Conservation (phyloP, 148 eudicot genomes). For the Limonium bicolor region DNA sequence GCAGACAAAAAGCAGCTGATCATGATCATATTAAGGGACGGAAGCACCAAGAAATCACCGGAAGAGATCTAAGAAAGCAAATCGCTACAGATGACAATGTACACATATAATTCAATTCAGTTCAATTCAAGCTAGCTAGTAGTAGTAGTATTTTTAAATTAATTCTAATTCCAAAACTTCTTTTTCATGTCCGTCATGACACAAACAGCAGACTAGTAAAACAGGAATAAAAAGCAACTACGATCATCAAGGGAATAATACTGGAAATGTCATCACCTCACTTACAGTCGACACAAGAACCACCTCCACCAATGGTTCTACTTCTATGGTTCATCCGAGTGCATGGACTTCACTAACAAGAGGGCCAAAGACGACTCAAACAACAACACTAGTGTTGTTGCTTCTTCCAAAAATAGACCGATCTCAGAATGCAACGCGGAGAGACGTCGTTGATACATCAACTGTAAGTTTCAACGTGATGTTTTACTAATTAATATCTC, state of each 20-base stretch:
- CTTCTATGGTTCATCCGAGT: constrained; percentile 54
- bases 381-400: constrained; percentile 6
- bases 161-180: too few species aligned
- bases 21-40: too few species aligned
- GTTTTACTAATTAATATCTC: background rate
- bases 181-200: too few species aligned
- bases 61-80: too few species aligned
- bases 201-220: too few species aligned
- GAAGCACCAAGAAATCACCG: too few species aligned
- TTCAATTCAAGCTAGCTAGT: too few species aligned
- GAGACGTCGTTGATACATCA: constrained; percentile 23
- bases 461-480: constrained; percentile 20
- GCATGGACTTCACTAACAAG: constrained; percentile 29
- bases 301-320: constrained; percentile 34
- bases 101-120: too few species aligned
- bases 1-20: too few species aligned
- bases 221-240: constrained; percentile 17
- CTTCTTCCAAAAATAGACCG: constrained; percentile 16
- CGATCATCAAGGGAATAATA: constrained; percentile 22
- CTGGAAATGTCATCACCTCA: constrained; percentile 15
- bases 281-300: constrained; percentile 23
- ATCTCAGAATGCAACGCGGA: constrained; percentile 23
- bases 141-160: too few species aligned
- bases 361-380: constrained; percentile 25
- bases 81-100: too few species aligned